Percentiles rank a stretch among this genome's conserved stretches.
Evolutionary conservation across 2,329 filamentous ascomycete species (phyloP).

Genomic region (Microcyclospora pomicola): DNA sequence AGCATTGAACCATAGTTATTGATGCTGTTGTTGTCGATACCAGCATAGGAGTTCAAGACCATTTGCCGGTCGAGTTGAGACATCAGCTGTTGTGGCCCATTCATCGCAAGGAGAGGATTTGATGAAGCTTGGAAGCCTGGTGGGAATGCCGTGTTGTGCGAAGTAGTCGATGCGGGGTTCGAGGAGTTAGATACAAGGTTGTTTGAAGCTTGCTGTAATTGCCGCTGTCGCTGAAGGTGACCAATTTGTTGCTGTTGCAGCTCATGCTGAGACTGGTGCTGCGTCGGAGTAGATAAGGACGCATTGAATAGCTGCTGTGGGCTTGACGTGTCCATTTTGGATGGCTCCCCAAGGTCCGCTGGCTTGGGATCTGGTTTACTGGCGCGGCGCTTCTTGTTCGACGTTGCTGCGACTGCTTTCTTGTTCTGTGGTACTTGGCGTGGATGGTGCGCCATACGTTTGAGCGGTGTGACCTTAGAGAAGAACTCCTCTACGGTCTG

Average conservation of each 20-base stretch:
- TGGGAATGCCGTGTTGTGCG: constrained; percentile 32
- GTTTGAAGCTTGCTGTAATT: constrained; percentile 11
- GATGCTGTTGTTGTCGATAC: constrained; percentile 28
- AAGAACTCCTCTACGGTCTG: constrained; percentile 94
- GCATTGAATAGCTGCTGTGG: constrained; percentile 1
- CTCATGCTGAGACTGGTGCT: constrained; percentile 10
- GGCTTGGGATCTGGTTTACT: constrained; percentile 10
- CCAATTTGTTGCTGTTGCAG: constrained; percentile 8
- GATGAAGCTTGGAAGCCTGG: constrained; percentile 16
- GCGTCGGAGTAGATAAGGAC: constrained; percentile 5
- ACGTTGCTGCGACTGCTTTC: constrained; percentile 1
- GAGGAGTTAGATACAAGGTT: constrained; percentile 7
- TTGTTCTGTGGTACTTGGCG: constrained; percentile 18
- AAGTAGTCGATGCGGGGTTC: constrained; percentile 10
- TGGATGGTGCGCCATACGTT: constrained; percentile 6
- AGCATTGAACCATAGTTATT: constrained; percentile 7
- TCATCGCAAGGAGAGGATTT: constrained; percentile 18
- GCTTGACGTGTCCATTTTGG: no score
- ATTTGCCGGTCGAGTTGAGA: constrained; percentile 63
- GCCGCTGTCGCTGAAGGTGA: neutral
- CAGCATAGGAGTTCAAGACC: constrained; percentile 58
- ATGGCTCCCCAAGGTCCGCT: neutral
- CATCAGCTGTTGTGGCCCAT: constrained; percentile 32
- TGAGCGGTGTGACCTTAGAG: constrained; percentile 53
- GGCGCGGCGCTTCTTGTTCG: constrained; percentile 3